A percentile compares a stretch with the other conserved stretches of the same genome.
These are phyloP conservation scores for Metschnikowia anglica DNA, from an alignment of 805 yeast genomes.

Conservation along the genomic window DNA sequence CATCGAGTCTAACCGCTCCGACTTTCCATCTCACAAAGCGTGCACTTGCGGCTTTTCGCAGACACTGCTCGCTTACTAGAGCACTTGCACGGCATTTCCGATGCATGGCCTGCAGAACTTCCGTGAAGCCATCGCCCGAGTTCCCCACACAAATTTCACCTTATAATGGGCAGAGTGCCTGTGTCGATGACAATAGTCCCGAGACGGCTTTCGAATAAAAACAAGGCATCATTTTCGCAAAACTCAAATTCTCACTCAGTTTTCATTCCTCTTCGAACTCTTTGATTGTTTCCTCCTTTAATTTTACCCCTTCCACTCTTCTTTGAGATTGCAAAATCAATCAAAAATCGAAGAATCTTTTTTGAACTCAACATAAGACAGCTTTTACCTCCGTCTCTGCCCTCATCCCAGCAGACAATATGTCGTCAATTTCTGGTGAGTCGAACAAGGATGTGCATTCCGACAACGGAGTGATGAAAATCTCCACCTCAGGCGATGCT, in stretches of 20 bases:
- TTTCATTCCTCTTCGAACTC: neutral
- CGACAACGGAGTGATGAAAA: slow-evolving; percentile 18
- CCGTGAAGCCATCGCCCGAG: slow-evolving; percentile 7
- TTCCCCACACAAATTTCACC: slow-evolving; percentile 11
- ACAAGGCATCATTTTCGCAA: slow-evolving; percentile 1
- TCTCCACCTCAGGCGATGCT: slow-evolving; percentile 33
- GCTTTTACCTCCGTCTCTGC: neutral
- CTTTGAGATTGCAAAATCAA: too few species aligned
- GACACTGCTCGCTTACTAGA: slow-evolving; percentile 6
- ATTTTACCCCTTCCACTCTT: too few species aligned
- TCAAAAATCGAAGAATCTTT: too few species aligned
- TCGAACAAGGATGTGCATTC: slow-evolving; percentile 15
- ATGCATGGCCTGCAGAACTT: slow-evolving; percentile 2
- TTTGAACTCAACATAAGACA: neutral
- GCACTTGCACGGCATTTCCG: slow-evolving; percentile 5
- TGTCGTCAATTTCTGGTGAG: slow-evolving; percentile 17
- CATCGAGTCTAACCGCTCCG: slow-evolving; percentile 10
- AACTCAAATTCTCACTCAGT: neutral
- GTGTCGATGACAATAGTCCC: slow-evolving; percentile 1
- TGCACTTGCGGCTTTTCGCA: neutral
- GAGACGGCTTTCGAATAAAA: slow-evolving; percentile 3
- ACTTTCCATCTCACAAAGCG: neutral
- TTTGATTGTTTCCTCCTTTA: neutral
- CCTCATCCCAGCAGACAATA: neutral
- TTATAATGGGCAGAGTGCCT: slow-evolving; percentile 6